A percentile compares a stretch with the other conserved stretches of the same genome.
Conservation (phyloP, 257 asterid species). For the Eucommia ulmoides region DNA sequence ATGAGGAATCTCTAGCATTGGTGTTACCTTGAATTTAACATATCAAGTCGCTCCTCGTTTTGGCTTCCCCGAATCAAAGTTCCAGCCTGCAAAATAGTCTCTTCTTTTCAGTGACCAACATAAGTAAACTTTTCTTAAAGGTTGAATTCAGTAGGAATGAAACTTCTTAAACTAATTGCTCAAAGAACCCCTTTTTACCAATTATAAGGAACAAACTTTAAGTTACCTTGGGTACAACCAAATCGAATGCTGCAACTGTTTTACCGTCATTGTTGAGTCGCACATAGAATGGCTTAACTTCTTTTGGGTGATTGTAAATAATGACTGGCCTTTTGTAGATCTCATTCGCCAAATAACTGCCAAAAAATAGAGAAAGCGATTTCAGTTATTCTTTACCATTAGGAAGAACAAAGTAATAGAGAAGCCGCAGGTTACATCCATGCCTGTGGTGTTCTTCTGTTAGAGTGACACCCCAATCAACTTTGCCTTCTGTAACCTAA, state of each 20-base stretch:
- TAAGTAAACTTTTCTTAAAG: neutral
- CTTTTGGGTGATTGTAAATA: constrained; percentile 64
- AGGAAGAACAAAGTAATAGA: neutral
- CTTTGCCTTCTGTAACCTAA: constrained; percentile 32
- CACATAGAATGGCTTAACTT: constrained; percentile 46
- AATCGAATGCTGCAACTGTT: constrained; percentile 69
- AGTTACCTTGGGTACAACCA: constrained; percentile 63
- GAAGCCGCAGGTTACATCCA: neutral
- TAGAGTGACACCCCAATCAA: constrained; percentile 60
- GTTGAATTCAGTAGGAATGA: neutral
- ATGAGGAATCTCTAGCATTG: too few species aligned
- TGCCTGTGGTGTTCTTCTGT: constrained; percentile 82
- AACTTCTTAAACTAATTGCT: neutral
- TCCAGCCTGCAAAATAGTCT: constrained; percentile 42
- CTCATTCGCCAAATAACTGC: constrained; percentile 59
- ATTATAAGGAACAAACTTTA: neutral
- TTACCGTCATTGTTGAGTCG: constrained; percentile 55
- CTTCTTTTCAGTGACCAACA: neutral
- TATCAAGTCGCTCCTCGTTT: constrained; percentile 58
- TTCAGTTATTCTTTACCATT: too few species aligned
- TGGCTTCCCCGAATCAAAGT: constrained; percentile 69
- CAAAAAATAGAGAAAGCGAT: constrained; percentile 6
- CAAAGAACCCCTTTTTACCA: neutral
- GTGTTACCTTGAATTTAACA: constrained; percentile 53
- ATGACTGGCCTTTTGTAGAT: constrained; percentile 51